Percentiles rank a stretch among this genome's conserved stretches.
These are phyloP conservation scores for Trametes hirsuta DNA, from an alignment of 1,284 basidiomycete genomes.

Conservation along the genomic window DNA sequence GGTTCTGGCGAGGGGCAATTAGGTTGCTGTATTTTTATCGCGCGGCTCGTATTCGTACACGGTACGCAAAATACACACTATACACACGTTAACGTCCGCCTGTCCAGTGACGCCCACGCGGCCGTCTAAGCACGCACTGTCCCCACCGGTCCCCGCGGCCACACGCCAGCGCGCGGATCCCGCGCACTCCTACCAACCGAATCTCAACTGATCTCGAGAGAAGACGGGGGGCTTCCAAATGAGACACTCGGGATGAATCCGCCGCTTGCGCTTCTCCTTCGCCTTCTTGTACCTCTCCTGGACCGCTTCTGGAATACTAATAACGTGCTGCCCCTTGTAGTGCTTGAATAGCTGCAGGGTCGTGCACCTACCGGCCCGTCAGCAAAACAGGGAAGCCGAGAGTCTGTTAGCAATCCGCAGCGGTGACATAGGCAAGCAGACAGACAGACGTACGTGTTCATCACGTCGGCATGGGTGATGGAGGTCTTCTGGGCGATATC, in stretches of 20 bases:
- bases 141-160: slow-evolving; percentile 4
- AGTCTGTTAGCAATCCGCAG: slow-evolving; percentile 24
- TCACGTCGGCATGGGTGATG: slow-evolving; percentile 96
- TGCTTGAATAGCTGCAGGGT: slow-evolving; percentile 96
- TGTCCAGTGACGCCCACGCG: slow-evolving; percentile 16
- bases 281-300: slow-evolving; percentile 90
- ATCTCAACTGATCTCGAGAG: slow-evolving; percentile 87
- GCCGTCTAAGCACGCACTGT: slow-evolving; percentile 12
- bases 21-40: slow-evolving; percentile 30
- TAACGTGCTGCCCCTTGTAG: slow-evolving; percentile 94
- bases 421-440: slow-evolving; percentile 10
- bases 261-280: slow-evolving; percentile 76
- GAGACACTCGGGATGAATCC: slow-evolving; percentile 83
- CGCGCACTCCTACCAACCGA: slow-evolving; percentile 67
- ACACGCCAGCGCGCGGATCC: slow-evolving; percentile 8
- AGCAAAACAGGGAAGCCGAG: slow-evolving; percentile 1
- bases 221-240: slow-evolving; percentile 96
- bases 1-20: slow-evolving; percentile 18
- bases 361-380: slow-evolving; percentile 67
- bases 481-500: slow-evolving; percentile 96
- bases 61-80: slow-evolving; percentile 24
- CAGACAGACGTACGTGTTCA: slow-evolving; percentile 85
- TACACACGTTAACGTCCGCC: slow-evolving; percentile 18
- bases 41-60: slow-evolving; percentile 25
- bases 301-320: slow-evolving; percentile 90